Evolutionary conservation across 2,329 filamentous ascomycete species (phyloP), one percentile per base, ranked within the genome.

Genomic region (Clonostachys solani): DNA sequence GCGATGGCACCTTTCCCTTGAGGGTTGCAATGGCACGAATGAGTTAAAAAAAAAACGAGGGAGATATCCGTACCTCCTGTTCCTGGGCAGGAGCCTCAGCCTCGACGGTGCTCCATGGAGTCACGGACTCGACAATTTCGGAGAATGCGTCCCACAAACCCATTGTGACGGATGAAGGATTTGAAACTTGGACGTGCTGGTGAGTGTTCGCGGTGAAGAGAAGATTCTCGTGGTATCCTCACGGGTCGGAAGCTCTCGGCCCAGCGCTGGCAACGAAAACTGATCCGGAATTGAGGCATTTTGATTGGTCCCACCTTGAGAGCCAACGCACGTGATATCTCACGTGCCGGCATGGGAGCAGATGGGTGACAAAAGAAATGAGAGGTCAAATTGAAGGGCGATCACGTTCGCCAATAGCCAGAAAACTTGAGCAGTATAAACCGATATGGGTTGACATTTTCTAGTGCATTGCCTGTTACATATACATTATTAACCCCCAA

Each of bases 11-110:
- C 23, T 29, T 29, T 5, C 23, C 3, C 8, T 3, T 2, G 23
- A 8, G 23, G 9, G 23, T 29, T 9, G 23, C 8, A 29, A 29
- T 29, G 23, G 23, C 23, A 4, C 6, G 23, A 29, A 29, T 29
- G 23, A 29, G 23, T 9, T 9, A 10, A 29, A 29, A 29, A 29
- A 29, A 29, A 29, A 23, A 23, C 23, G 23, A 10, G 23, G 3
- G 23, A 29, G 23, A 29, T 29, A 29, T 29, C 23, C 23, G 23
- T 29, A 29, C 23, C 23, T 29, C 23, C 23, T 29, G 23, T 38
- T 80, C 73, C 81, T 82, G 73, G 76, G 83, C 43, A 75, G 82
- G 74, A 77, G 81, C 81, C 71, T 86, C 82, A 56, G 82, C 82
- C 66, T 85, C 78, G 56, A 75, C 81, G 56, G 76, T 76, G 65